These are phyloP conservation scores for Dipodascus albidus DNA, from an alignment of 805 yeast genomes.

Conservation along the genomic window DNA sequence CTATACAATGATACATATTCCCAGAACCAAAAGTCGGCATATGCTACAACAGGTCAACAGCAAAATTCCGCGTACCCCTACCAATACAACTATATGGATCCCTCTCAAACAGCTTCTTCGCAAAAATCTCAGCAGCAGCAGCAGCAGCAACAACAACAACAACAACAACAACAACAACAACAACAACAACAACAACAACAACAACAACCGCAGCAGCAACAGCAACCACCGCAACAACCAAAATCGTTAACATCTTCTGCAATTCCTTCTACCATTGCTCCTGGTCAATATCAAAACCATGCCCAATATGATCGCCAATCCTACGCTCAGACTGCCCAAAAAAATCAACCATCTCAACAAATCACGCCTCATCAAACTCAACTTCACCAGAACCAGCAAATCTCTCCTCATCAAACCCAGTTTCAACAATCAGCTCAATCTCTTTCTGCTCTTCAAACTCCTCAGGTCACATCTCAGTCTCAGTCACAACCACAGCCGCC, in stretches of 20 bases:
- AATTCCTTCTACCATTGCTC: neutral
- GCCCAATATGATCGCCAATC: neutral
- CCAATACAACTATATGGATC: slow-evolving; percentile 1
- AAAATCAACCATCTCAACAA: neutral
- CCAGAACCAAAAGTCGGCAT: neutral
- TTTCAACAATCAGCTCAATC: neutral
- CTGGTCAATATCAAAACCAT: neutral
- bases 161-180: neutral
- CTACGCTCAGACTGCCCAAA: slow-evolving; percentile 2
- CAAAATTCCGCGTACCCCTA: neutral
- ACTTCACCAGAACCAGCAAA: neutral
- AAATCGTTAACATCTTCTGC: neutral
- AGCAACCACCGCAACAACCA: slow-evolving; percentile 4
- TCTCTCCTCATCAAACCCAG: neutral
- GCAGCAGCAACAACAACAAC: slow-evolving; percentile 5
- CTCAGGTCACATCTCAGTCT: neutral
- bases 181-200: slow-evolving; percentile 1
- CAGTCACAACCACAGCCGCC: neutral
- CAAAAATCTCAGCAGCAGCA: neutral
- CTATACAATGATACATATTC: neutral
- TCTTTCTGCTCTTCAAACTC: neutral
- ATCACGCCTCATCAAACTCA: slow-evolving; percentile 1
- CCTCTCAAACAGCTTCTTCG: neutral
- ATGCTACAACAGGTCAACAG: neutral
- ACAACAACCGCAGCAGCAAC: slow-evolving; percentile 4